Evolutionary conservation across 177 flowering plant genomes (phyloP), one percentile per base, ranked within the genome.

Genomic region (Vitis hybrid): DNA sequence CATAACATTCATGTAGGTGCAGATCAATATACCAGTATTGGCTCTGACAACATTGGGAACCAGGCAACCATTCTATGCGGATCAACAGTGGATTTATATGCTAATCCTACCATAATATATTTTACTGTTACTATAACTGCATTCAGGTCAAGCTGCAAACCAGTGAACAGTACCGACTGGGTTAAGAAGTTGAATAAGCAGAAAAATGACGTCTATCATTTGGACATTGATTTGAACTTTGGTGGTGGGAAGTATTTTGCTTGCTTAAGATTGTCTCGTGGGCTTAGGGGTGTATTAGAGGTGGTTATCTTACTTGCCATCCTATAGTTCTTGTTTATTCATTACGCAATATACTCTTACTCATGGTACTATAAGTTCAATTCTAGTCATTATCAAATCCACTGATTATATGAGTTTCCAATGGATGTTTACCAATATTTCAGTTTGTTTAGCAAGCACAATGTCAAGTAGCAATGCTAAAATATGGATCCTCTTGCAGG

Each of bases 171-270:
- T 67, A 73, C 89, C 70, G 96, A 95, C 31, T 90, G 90, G 89
- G 78, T 84, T 9, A 95, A 84, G 82, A 95, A 85, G 86, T 80
- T 95, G 68, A 82, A 73, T 33, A 95, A 88, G 82, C 85, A 83
- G 71, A 91, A 84, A 74, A 65, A 52, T 67, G 80, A 84, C 33
- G 76, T 78, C 52, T 68, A 73, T 10, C 70, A 62, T 83, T 75
- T 95, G 83, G 96, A 93, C 68, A 86, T 90, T 72, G 90, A 88
- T 71, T 81, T 95, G 79, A 91, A 87, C 62, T 91, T 93, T 83
- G 83, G 79, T 69, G 88, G 84, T 71, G 98, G 94, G 57, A 92
- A 84, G 78, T 89, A 80, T 75, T 84, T 82, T 79, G 92, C 97
- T 21, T 82, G 76, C 64, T 77, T 95, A 64, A 86, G 98, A 75